Base-by-base conservation (phyloP, 495 filamentous ascomycete genomes). In the Aspergillus ostianus region DNA sequence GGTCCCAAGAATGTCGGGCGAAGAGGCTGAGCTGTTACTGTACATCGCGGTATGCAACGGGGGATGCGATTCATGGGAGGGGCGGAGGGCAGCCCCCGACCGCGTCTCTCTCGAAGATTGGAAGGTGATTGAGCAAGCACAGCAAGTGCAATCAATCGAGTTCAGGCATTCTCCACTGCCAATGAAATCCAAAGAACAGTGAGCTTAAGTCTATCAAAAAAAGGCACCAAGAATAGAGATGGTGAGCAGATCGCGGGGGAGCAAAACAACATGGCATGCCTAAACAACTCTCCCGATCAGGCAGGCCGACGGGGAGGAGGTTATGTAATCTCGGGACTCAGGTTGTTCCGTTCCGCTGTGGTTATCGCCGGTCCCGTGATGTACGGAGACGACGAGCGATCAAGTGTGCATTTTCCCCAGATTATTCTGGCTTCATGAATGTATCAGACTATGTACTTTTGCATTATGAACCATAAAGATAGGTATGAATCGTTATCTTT, bases 1-100 rank as follows among this genome's bases (percentile, higher is more conserved):
- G 44, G 77, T 76, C 41, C 73, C 76, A 57, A 80, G 72, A 59
- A 77, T 68, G 71, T 80, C 77, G 47, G 77, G 76, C 46, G 77
- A 80, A 64, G 77, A 79, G 67, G 68, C 77, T 47, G 69, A 56
- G 59, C 70, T 77, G 67, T 70, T 71, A 61, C 71, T 72, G 60
- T 61, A 71, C 66, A 62, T 70, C 32, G 59, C 56, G 57, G 54
- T 41, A 60, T 68, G 57, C 55, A 50, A 60, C 44, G 45, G 19
- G 12, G 46, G 50, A 50, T 56, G 56, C 63, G 61, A 61, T 23
- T 57, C 52, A 59, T 20, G 53, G n/a, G 44, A n/a, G n/a, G n/a
- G n/a, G n/a, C 17, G 54, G 36, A 30, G 26, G 44, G 60, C 30
- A 48, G 55, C 48, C 53, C 41, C 53, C 45, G 30, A 18, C 36